Conservation (phyloP, 495 filamentous ascomycete species). For the Trichocladium antarcticum region DNA sequence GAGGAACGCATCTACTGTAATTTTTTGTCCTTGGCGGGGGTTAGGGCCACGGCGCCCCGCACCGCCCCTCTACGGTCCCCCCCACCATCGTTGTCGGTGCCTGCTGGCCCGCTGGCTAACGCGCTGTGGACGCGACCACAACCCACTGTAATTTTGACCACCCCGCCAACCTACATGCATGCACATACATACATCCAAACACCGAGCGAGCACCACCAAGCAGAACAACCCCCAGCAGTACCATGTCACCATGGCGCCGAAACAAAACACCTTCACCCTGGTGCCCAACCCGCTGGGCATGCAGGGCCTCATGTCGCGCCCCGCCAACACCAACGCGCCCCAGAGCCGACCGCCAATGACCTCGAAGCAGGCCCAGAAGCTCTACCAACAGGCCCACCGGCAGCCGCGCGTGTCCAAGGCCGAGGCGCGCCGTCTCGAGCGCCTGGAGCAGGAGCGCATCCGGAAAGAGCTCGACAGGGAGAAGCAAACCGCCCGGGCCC, state of each 20-base stretch:
- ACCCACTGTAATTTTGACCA: too few relatives aligned
- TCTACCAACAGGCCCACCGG: constrained; percentile 24
- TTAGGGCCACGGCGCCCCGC: too few relatives aligned
- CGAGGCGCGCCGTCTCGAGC: constrained; percentile 32
- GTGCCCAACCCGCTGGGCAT: constrained; percentile 20
- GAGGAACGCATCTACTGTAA: too few relatives aligned
- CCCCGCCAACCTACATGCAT: too few relatives aligned
- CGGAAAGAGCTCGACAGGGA: constrained; percentile 37
- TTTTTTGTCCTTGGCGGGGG: too few relatives aligned
- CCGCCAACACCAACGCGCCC: not conserved
- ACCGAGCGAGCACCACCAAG: too few relatives aligned
- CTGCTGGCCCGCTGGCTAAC: too few relatives aligned
- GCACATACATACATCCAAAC: too few relatives aligned
- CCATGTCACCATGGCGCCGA: not conserved
- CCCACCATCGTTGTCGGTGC: too few relatives aligned
- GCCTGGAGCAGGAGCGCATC: constrained; percentile 36
- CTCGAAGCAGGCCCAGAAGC: constrained; percentile 34
- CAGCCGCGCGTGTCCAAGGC: constrained; percentile 30
- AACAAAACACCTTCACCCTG: constrained; percentile 19
- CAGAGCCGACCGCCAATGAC: constrained; percentile 32
- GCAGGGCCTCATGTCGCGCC: constrained; percentile 14
- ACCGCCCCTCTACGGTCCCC: too few relatives aligned
- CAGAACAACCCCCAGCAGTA: too few relatives aligned
- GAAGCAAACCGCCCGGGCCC: constrained; percentile 27
- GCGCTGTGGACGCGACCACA: too few relatives aligned